These are phyloP conservation scores for Zancudomyces culisetae DNA, from an alignment of 371 early-diverging fungal genomes.

Conservation along the genomic window DNA sequence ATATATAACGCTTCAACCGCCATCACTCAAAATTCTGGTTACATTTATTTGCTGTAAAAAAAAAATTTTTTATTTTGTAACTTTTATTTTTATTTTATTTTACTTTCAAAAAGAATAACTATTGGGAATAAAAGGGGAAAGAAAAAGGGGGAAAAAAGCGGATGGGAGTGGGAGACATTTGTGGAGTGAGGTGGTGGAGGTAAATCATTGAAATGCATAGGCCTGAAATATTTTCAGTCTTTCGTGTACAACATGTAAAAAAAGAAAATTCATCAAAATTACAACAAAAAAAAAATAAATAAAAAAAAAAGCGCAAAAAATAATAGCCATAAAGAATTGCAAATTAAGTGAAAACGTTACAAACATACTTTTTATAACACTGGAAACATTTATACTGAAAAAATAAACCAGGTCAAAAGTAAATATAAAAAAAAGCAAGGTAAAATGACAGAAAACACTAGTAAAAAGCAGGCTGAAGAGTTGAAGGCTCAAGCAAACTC, in stretches of 20 bases:
- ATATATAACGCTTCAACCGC: no score
- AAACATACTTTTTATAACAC: no score
- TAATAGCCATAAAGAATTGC: not conserved
- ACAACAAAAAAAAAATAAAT: not conserved
- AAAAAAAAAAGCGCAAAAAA: not conserved
- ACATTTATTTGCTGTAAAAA: no score
- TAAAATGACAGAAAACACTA: conserved; percentile 2
- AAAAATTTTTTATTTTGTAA: no score
- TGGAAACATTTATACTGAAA: not conserved
- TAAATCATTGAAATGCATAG: not conserved
- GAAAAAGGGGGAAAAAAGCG: not conserved
- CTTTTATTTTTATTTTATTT: no score
- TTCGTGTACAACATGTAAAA: not conserved
- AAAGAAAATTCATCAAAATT: not conserved
- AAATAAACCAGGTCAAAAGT: not conserved
- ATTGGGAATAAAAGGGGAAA: no score
- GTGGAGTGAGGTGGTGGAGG: not conserved
- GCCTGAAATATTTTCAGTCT: not conserved
- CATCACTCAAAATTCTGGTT: no score
- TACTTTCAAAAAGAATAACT: no score
- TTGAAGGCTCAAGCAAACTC: conserved; percentile 19
- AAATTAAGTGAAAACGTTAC: no score
- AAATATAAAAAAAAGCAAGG: not conserved
- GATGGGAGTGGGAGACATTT: not conserved
- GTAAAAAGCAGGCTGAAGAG: conserved; percentile 7